Base-by-base conservation (phyloP, 805 yeast species). In the Hanseniaspora jakobsenii region DNA sequence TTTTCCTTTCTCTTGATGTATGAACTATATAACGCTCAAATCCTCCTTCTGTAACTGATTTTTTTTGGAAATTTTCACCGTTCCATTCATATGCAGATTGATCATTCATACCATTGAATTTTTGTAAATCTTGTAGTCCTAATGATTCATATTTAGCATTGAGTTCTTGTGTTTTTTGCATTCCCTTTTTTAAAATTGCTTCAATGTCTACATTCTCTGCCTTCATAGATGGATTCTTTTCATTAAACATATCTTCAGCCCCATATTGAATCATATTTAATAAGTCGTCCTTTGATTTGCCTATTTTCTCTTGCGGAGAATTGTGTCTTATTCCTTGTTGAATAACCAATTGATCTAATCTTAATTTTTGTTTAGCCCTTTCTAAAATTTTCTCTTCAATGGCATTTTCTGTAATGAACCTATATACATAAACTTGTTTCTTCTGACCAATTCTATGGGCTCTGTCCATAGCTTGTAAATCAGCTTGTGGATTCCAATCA, bases 401-500 rank as follows among this genome's bases (percentile, higher is more conserved):
- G 1, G 97, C 95, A 63, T 84, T 77, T 57, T 89, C 97, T 2
- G 96, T 89, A 22, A 89, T 94, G 64, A 89, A 84, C 52, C 98
- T 68, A 60, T 73, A 89, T 16, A 89, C 97, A 53, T 78, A 73
- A 7, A 89, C 98, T 65, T 89, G 98, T 57, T 89, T 89, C 59
- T 83, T 89, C 61, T 87, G 97, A 16, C 97, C 97, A 58, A 87
- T 87, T 67, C 97, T 77, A 58, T 87, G 97, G 1, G 96, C 97
- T 58, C 97, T 73, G 61, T 89, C 97, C 97, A 87, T 87, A 1
- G 96, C 96, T 64, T 87, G 97, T 55, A 87, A 68, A 67, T 87
- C 97, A 0, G 95, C 96, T 59, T 87, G 97, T 2, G 97, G 97
- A 57, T 87, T 87, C 97, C 97, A 87, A 64, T 87, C 97, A 0